Base-by-base conservation (phyloP, 2,329 filamentous ascomycete species). In the Byssothecium circinans region DNA sequence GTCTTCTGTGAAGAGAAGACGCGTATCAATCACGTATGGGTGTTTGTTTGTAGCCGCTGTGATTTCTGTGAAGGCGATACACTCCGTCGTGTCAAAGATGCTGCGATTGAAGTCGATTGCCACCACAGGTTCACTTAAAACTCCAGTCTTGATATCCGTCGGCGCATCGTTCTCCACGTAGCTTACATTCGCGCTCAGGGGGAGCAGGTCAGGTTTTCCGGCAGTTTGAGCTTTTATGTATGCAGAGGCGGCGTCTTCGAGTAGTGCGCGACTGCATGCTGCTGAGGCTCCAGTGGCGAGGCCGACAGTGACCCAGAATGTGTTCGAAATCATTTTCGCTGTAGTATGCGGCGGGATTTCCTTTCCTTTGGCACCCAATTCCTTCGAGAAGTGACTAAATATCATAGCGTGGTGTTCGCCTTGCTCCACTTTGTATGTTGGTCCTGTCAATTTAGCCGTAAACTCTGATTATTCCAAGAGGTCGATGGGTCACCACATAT, bases 21-120 rank as follows among this genome's bases (percentile, higher is more conserved):
- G 45, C 2, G 57, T 61, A 34, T 53, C 45, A 34, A 61, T 52
- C 1, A 63, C 58, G n/a, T 61, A 61, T 2, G 58, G 60, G 32
- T 58, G 54, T 2, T 39, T 40, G 30, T 52, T 50, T 7, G 52
- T 55, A 2, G 60, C 54, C 10, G 55, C 45, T 8, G 53, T 40
- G 4, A 63, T 43, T 41, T 63, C 58, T 14, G 54, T 58, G 41
- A 54, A 61, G 34, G 55, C 49, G 8, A 53, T 43, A 45, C 60
- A 63, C 17, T 49, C 19, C 4, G 53, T 54, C 7, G 60, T 58
- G 47, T 63, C 60, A 47, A 53, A 35, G 29, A 58, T 37, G 44
- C 46, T 60, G 49, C 51, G 57, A 17, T 40, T 47, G 33, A 57
- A 45, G 49, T 59, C 57, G 41, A 60, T 52, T 15, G 42, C 52